phyloP scores from a whole-genome alignment of 2,329 filamentous ascomycete genomes.

The Arthrobotrys musiformis region DNA sequence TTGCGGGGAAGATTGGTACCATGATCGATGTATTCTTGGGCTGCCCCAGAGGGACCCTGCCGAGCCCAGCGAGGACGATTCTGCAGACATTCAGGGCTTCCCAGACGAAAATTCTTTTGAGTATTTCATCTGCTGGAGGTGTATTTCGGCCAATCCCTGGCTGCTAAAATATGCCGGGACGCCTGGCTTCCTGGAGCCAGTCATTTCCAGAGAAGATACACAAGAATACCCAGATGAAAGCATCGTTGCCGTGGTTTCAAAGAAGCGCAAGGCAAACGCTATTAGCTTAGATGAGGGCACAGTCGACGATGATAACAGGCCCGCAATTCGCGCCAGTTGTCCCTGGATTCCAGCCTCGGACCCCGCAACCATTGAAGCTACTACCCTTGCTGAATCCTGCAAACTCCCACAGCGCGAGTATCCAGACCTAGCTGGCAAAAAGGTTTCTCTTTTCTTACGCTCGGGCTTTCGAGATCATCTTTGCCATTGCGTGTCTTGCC shows the following conservation, averaged over 20 bases:
- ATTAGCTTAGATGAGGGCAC: slow-evolving; percentile 1
- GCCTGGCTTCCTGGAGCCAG: slow-evolving; percentile 79
- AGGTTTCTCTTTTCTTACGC: slow-evolving; percentile 83
- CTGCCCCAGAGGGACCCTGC: background rate
- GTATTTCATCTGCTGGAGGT: slow-evolving; percentile 92
- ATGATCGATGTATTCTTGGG: slow-evolving; percentile 58
- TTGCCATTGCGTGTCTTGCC: slow-evolving; percentile 86
- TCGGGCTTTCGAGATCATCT: slow-evolving; percentile 81
- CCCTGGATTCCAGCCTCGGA: background rate
- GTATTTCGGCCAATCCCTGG: slow-evolving; percentile 87
- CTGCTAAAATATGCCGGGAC: slow-evolving; percentile 87
- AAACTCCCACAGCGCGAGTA: slow-evolving; percentile 49
- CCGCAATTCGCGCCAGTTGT: background rate
- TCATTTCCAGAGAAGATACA: slow-evolving; percentile 65
- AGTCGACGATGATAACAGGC: background rate
- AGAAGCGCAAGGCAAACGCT: slow-evolving; percentile 50
- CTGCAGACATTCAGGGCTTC: slow-evolving; percentile 74
- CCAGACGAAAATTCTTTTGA: slow-evolving; percentile 90
- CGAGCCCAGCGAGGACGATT: slow-evolving; percentile 68
- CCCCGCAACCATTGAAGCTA: background rate
- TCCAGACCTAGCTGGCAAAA: slow-evolving; percentile 28
- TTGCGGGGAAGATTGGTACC: slow-evolving; percentile 60
- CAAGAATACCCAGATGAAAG: background rate
- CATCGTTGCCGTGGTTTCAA: slow-evolving; percentile 43
- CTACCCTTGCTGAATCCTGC: background rate